Percentiles rank a stretch among this genome's conserved stretches.
These are phyloP conservation scores for Colletotrichum sp. DNA, from an alignment of 2,329 filamentous ascomycete species.

Conservation along the genomic window DNA sequence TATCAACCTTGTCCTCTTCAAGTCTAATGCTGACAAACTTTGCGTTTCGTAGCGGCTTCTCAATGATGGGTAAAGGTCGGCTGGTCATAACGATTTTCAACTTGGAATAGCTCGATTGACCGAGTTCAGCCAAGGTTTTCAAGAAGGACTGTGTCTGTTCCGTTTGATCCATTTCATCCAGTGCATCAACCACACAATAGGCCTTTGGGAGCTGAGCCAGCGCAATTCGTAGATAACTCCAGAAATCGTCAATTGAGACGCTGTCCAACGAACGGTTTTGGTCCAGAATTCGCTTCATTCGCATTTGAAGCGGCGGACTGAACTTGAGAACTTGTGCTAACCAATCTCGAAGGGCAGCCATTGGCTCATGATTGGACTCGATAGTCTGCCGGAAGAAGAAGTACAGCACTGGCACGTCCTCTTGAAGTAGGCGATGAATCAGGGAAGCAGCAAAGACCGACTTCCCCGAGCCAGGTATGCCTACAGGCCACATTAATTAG, in stretches of 20 bases:
- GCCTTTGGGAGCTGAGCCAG: constrained; percentile 27
- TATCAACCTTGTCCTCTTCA: constrained; percentile 37
- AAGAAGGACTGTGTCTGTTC: constrained; percentile 36
- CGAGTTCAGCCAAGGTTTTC: constrained; percentile 34
- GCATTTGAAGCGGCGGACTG: constrained; percentile 32
- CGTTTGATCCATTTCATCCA: constrained; percentile 52
- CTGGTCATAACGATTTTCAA: constrained; percentile 50
- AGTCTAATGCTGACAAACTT: constrained; percentile 39
- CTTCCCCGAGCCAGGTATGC: constrained; percentile 39
- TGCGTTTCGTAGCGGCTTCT: constrained; percentile 31
- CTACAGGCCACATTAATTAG: constrained; percentile 6
- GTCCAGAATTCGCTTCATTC: constrained; percentile 22
- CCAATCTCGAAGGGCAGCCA: constrained; percentile 37
- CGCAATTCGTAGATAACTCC: constrained; percentile 30
- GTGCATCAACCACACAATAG: constrained; percentile 46
- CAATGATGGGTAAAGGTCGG: constrained; percentile 36
- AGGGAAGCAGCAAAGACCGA: background rate
- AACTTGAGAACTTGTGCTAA: constrained; percentile 34
- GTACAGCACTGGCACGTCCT: constrained; percentile 32
- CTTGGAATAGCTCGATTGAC: constrained; percentile 28
- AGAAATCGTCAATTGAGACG: constrained; percentile 29
- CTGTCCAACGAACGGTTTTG: constrained; percentile 9
- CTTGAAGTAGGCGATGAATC: background rate
- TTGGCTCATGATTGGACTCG: constrained; percentile 35
- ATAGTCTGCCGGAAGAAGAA: constrained; percentile 47